These are phyloP conservation scores for Schizosaccharomyces versatilis DNA, from an alignment of 1,139 yeast species.

Conservation along the genomic window DNA sequence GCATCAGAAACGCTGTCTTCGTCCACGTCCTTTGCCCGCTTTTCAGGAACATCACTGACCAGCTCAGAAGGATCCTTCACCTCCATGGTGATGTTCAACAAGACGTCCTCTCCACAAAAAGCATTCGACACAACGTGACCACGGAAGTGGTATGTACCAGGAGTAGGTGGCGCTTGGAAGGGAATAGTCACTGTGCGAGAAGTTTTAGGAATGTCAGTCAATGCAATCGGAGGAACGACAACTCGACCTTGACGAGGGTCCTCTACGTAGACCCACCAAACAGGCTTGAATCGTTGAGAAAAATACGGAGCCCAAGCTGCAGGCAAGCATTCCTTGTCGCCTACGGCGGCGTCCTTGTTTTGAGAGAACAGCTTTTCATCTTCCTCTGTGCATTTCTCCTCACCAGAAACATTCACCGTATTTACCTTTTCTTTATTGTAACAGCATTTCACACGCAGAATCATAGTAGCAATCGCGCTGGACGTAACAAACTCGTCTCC, in stretches of 20 bases:
- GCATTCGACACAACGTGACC: constrained; percentile 10
- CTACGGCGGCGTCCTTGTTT: not conserved
- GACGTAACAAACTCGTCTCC: constrained; percentile 71
- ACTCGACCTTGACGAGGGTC: constrained; percentile 11
- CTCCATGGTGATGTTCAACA: constrained; percentile 6
- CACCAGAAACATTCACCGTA: constrained; percentile 4
- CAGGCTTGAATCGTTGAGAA: constrained; percentile 6
- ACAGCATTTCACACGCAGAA: constrained; percentile 50
- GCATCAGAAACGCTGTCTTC: constrained; percentile 4
- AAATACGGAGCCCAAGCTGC: constrained; percentile 6
- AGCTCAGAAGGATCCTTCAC: not conserved
- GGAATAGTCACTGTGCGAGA: constrained; percentile 8
- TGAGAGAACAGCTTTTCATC: not conserved
- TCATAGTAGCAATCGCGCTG: constrained; percentile 47
- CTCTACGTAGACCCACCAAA: constrained; percentile 10
- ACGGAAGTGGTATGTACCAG: constrained; percentile 9
- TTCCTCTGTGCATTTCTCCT: constrained; percentile 5
- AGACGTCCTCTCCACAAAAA: constrained; percentile 7
- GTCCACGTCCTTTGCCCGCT: not conserved
- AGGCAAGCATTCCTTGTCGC: not conserved
- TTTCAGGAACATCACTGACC: not conserved
- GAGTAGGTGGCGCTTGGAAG: constrained; percentile 10
- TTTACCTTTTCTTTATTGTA: not conserved
- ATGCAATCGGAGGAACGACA: constrained; percentile 9
- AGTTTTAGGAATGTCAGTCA: constrained; percentile 6